Evolutionary conservation across 2,329 filamentous ascomycete species (phyloP), one percentile per base, ranked within the genome.

Genomic region (Cladosporium oxysporum): DNA sequence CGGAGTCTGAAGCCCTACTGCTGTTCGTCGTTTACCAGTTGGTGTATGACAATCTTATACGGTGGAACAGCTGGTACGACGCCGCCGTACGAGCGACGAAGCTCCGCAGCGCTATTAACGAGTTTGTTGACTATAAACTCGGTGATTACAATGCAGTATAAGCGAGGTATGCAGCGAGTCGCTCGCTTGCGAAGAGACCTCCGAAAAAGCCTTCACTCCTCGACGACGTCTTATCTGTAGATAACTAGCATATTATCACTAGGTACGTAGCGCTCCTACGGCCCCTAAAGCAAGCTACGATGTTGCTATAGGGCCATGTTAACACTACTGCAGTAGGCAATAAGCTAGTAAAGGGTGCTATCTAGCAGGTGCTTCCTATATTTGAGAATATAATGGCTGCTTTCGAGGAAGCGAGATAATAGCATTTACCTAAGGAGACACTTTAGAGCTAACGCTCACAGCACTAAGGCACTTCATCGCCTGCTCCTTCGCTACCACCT

Each of bases 71-170:
- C 26, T 57, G 21, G 29, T 57, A 57, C 29, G 18, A 57, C 11
- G 8, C 18, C 21, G 29, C 29, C 5, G 18, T 31, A 33, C 5
- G 11, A n/a, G 29, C 29, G 4, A 16, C 21, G 3, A n/a, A 33
- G 10, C 52, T 57, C 16, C 21, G 21, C 10, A n/a, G 16, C 6
- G 29, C 29, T n/a, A 57, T 57, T 29, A 16, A 57, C 16, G 49
- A 52, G n/a, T 29, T 57, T 57, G 18, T 57, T 57, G 35, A 57
- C 29, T 35, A 57, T n/a, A n/a, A 57, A 12, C 49, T 57, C 6
- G 11, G 14, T 33, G 5, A 57, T 31, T 57, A 57, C 21, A 33
- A 57, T n/a, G 11, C 12, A 31, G 12, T n/a, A 57, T 35, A 31
- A 57, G 52, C 11, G 16, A 28, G 16, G 12, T n/a, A 28, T 31